Evolutionary conservation across 495 filamentous ascomycete genomes (phyloP).

Genomic region (Neurospora sp.): DNA sequence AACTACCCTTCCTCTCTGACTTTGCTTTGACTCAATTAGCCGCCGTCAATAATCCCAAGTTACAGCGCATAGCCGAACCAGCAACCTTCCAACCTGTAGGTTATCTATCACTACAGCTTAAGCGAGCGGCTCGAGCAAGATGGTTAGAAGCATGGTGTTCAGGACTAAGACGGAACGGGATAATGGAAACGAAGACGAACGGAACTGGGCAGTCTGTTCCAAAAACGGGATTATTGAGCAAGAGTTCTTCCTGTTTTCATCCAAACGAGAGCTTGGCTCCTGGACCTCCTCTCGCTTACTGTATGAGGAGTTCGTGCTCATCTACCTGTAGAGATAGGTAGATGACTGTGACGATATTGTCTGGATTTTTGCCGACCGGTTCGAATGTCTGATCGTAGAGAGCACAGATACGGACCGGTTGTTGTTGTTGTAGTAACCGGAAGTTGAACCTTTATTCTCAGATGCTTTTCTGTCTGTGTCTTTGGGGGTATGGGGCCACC

Average conservation of each 20-base stretch:
- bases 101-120: background rate
- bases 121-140: background rate
- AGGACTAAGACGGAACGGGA: background rate
- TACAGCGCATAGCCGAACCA: background rate
- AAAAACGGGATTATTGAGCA: background rate
- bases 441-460: too few relatives aligned
- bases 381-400: too few relatives aligned
- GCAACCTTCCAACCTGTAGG: background rate
- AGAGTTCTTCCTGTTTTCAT: background rate
- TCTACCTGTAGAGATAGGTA: too few relatives aligned
- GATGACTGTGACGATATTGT: background rate
- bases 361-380: background rate
- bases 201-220: background rate
- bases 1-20: too few relatives aligned
- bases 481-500: background rate
- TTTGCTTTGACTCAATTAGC: background rate
- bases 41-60: background rate
- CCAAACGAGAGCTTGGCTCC: background rate
- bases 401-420: too few relatives aligned
- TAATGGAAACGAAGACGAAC: background rate
- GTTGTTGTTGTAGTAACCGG: too few relatives aligned
- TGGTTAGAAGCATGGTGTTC: background rate
- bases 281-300: background rate
- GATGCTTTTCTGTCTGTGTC: background rate
- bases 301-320: background rate